Evolutionary conservation across 345 rosid genomes (phyloP), one percentile per base, ranked within the genome.

Genomic region (Arabis hirsuta): DNA sequence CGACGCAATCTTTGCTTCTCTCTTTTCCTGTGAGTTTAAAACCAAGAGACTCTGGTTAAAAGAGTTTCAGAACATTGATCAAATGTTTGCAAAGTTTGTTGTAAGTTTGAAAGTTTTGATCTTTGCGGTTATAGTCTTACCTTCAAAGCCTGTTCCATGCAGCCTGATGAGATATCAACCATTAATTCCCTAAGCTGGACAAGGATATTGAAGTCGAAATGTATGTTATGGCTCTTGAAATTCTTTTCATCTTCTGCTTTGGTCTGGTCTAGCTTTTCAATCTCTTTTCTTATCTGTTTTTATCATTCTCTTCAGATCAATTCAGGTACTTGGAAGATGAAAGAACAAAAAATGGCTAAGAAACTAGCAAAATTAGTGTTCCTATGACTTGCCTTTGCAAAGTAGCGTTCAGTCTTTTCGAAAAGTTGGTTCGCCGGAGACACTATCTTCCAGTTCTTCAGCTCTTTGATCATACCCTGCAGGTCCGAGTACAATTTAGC

Each of bases 101-200:
- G 52, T 12, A 12, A 54, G 26, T 69, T 38, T 9, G 0, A 24
- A 57, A 32, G 42, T 9, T 45, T 44, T 58, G 44, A 55, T 69
- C 45, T 22, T 48, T 38, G 11, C 1, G 9, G 46, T 64, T 6
- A 32, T 32, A 50, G 43, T 6, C 16, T 4, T 83, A 91, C 98
- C 96, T 84, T 82, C 53, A 95, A 71, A 27, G 87, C 89, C 38
- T 86, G 62, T 77, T 95, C 96, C 90, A 91, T 95, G 81, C 93
- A 87, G 78, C 85, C 81, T 9, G 98, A 90, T 62, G 94, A 95
- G 83, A 88, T 76, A 80, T 95, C 92, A 73, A 95, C 98, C 86
- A 83, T 81, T 45, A 80, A 45, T 74, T 95, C 99, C 80, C 84
- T 91, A 68, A 90, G 77, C 65, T 78, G 83, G 34, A 82, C 43